phyloP scores from a whole-genome alignment of 2,329 filamentous ascomycete species.

The Rosellinia necatrix region DNA sequence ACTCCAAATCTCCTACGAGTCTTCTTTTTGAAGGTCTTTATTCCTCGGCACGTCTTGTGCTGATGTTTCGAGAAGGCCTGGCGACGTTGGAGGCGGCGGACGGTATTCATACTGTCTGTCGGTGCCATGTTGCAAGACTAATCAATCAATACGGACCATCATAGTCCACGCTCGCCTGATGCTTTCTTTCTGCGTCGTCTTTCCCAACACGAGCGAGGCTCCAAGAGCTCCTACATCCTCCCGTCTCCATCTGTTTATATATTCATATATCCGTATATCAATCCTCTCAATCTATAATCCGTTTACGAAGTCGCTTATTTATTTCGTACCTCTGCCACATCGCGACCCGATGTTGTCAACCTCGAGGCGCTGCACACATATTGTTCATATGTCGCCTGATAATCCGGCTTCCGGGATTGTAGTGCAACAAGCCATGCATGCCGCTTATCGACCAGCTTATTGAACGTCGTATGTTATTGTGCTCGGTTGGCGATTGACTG shows the following conservation, averaged over 20 bases:
- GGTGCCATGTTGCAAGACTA: slow-evolving; percentile 47
- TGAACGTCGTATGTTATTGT: slow-evolving; percentile 8
- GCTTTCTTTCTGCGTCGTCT: slow-evolving; percentile 27
- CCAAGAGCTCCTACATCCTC: slow-evolving; percentile 54
- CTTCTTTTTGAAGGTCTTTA: slow-evolving; percentile 39
- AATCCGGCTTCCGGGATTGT: too few relatives aligned
- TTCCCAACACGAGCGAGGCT: slow-evolving; percentile 54
- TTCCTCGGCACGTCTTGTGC: slow-evolving; percentile 43
- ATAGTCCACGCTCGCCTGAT: slow-evolving; percentile 56
- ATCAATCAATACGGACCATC: slow-evolving; percentile 50
- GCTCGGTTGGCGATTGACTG: background rate
- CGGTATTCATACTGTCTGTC: slow-evolving; percentile 30
- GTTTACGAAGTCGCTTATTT: too few relatives aligned
- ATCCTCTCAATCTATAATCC: background rate
- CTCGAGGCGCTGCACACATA: background rate
- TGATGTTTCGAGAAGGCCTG: slow-evolving; percentile 40
- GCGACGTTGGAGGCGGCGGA: slow-evolving; percentile 30
- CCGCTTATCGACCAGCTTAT: background rate
- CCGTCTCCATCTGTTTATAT: background rate
- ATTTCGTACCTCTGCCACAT: background rate
- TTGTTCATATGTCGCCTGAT: slow-evolving; percentile 6
- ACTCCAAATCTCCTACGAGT: slow-evolving; percentile 41
- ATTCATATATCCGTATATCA: background rate
- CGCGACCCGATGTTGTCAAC: slow-evolving; percentile 1
- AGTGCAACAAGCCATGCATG: background rate